Percentiles rank a stretch among this genome's conserved stretches.
phyloP scores from a whole-genome alignment of 352 stramenopile species.

The Globisporangium megalacanthum region DNA sequence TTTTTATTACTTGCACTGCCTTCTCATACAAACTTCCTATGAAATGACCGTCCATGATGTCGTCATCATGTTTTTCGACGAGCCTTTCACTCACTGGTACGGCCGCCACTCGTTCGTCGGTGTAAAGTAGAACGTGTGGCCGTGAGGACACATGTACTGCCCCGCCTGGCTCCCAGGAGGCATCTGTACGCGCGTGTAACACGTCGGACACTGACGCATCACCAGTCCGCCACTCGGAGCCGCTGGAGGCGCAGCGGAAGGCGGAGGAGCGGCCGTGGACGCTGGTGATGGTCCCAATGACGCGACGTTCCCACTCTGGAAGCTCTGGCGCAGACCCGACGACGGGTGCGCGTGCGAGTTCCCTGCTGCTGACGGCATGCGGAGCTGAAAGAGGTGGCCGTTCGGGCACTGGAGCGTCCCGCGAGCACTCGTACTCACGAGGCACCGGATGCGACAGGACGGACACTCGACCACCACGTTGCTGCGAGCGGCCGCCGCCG shows the following conservation, averaged over 20 bases:
- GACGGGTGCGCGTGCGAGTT: no score
- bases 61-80: no score
- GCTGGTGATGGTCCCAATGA: no score
- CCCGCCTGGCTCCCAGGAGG: slow-evolving; percentile 73
- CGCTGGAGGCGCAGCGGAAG: slow-evolving; percentile 6
- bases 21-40: slow-evolving; percentile 3
- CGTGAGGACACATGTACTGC: slow-evolving; percentile 87
- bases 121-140: slow-evolving; percentile 84
- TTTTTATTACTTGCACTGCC: no score
- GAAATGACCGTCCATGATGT: no score
- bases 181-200: slow-evolving; percentile 86
- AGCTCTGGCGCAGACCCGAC: slow-evolving; percentile 26
- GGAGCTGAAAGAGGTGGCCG: slow-evolving; percentile 68
- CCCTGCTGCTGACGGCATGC: slow-evolving; percentile 37
- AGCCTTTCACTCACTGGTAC: slow-evolving; percentile 6
- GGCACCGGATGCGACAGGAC: slow-evolving; percentile 67
- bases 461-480: slow-evolving; percentile 77
- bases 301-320: slow-evolving; percentile 9
- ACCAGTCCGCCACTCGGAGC: slow-evolving; percentile 36
- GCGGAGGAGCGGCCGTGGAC: neutral
- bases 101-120: slow-evolving; percentile 37
- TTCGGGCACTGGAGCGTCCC: slow-evolving; percentile 74
- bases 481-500: slow-evolving; percentile 41
- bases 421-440: slow-evolving; percentile 64
- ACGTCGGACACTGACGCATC: slow-evolving; percentile 84